Percentiles rank a stretch among this genome's conserved stretches.
Evolutionary conservation across 164 flowering plant species (phyloP).

Genomic region (Tetracentron sinense): DNA sequence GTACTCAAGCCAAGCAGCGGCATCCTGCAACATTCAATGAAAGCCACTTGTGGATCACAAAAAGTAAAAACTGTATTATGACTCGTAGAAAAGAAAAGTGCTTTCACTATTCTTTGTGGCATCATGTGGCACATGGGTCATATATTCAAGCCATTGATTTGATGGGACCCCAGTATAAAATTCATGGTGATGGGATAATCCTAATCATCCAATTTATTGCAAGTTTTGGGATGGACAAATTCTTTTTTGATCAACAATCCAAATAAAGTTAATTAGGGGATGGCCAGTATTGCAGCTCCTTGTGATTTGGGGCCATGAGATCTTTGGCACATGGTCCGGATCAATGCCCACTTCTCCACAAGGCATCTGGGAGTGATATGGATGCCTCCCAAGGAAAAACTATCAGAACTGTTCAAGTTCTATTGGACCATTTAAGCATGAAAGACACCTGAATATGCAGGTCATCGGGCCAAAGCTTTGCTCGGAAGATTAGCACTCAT

Average conservation of each 20-base stretch:
- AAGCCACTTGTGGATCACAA: neutral
- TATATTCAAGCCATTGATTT: conserved; percentile 6
- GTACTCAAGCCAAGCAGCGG: conserved; percentile 99
- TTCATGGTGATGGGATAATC: no score
- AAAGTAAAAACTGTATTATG: neutral
- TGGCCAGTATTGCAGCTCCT: no score
- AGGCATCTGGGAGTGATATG: no score
- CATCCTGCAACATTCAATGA: conserved; percentile 63
- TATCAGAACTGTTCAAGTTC: neutral
- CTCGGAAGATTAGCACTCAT: no score
- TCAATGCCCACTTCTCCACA: no score
- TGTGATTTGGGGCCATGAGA: no score
- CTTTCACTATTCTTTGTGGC: neutral
- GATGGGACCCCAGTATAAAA: neutral
- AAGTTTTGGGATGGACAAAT: no score
- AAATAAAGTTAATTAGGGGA: no score
- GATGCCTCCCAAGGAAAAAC: no score
- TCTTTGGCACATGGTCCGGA: no score
- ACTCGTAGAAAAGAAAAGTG: neutral
- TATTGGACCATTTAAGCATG: neutral
- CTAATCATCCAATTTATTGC: no score
- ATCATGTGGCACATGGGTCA: neutral
- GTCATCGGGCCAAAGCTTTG: conserved; percentile 41
- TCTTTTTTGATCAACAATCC: no score
- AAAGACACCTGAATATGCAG: conserved; percentile 33